Base-by-base conservation (phyloP, 2,329 filamentous ascomycete species). In the Pseudogymnoascus destructans region DNA sequence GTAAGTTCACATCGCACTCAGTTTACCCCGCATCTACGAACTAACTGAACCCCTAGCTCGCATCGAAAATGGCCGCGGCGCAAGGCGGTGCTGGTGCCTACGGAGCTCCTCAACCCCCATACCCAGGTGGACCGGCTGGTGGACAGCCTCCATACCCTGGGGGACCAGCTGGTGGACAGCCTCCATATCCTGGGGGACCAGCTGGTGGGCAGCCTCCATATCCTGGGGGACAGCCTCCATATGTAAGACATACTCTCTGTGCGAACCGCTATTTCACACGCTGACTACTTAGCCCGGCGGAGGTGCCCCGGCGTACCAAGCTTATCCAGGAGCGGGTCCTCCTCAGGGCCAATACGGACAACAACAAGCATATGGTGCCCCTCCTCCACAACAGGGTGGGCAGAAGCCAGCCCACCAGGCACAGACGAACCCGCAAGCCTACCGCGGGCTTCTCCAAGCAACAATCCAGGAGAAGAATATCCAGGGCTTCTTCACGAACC, bases 391-490 rank as follows among this genome's bases (percentile, higher is more conserved):
- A 7, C 52, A 59, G 5, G 56, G 57, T 52, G 62, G 63, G 4
- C 58, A 57, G 33, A 58, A 56, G 21, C 61, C 61, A 38, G 27
- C 21, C 21, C 30, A 32, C 23, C 56, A 52, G 6, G 35, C 57
- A 10, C 58, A 57, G 11, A 42, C 60, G 11, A 60, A 59, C 36
- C 60, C 63, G 2, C 30, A 57, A 19, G 61, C 59, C 8, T 61
- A 61, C 17, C 36, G 59, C 7, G 25, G 49, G 57, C 49, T 61
- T 4, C 55, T 65, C 19, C 55, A 63, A 56, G 57, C 60, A 17
- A 60, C 64, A 17, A 61, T 61, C 5, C 52, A 52, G 5, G 60
- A 61, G 57, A 61, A 61, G 40, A 59, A 59, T 11, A 27, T 61
- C 27, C 59, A 58, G 5, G 52, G 9, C 15, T 52, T 61, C 6